Evolutionary conservation across 257 asterid genomes (phyloP), one percentile per base, ranked within the genome.

Genomic region (Rhazya stricta): DNA sequence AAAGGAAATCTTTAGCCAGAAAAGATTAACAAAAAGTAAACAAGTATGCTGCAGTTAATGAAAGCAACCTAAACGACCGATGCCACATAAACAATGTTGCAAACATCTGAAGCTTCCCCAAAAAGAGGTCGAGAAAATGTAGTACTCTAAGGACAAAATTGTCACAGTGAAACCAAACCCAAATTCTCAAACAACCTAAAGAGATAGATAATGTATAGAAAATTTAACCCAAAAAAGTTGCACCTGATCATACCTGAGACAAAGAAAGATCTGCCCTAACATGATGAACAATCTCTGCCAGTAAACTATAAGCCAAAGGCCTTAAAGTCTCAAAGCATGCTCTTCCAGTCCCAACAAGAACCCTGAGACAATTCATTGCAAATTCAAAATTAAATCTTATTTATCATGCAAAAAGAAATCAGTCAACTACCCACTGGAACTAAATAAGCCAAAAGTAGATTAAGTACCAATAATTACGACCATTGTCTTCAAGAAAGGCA

Each of bases 221-320:
- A 42, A 39, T 19, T 11, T 67, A n/a, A 2, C n/a, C 4, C 9
- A 25, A 27, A 15, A 48, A n/a, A 32, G 5, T 25, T 27, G 5
- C 71, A 69, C 21, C 53, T 16, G 39, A 50, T 37, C 74, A 84
- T 83, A 95, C 99, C 97, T 95, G 99, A 69, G 98, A 84, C 86
- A 95, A 83, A 66, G 98, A 88, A 80, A 95, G 97, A 81, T 91
- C 98, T 77, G 88, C 97, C 81, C 98, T 86, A 79, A 95, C 97
- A 84, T 92, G 98, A 84, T 95, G 99, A 84, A 92, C 98, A 73
- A 95, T 91, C 89, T 95, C 99, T 62, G 99, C 99, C 86, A 95
- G 83, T 81, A 95, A 93, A 87, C 99, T 95, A 85, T 95, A 95
- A 19, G 99, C 99, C 86, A 95, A 86, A 56, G 99, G 99, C 82